Percentiles rank a stretch among this genome's conserved stretches.
Conservation (phyloP, 1,139 yeast genomes). For the Hemisphaericaspora xylofermentans region DNA sequence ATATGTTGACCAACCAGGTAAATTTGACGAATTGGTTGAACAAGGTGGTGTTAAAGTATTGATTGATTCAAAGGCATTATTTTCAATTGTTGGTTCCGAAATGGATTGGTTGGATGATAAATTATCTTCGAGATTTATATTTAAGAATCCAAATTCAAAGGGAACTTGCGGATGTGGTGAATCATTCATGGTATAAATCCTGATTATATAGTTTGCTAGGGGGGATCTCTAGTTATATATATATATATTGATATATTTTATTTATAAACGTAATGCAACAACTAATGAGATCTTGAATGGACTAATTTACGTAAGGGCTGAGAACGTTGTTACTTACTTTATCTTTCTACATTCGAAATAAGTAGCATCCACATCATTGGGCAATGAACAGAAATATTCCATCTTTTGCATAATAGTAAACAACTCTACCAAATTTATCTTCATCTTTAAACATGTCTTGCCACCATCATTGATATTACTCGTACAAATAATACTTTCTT, state of each 20-base stretch:
- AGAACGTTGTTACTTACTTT: slow-evolving; percentile 9
- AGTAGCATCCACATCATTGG: slow-evolving; percentile 47
- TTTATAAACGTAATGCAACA: slow-evolving; percentile 1
- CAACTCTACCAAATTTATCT: slow-evolving; percentile 36
- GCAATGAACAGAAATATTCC: slow-evolving; percentile 47
- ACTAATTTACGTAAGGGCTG: neutral
- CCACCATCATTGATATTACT: slow-evolving; percentile 37
- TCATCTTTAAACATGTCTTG: slow-evolving; percentile 45
- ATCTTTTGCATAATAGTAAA: slow-evolving; percentile 48
- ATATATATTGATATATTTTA: slow-evolving; percentile 4
- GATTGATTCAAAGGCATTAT: slow-evolving; percentile 92
- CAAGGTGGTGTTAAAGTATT: slow-evolving; percentile 93
- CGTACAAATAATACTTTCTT: slow-evolving; percentile 46
- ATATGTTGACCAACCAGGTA: slow-evolving; percentile 85
- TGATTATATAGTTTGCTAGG: no score
- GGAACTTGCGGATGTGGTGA: slow-evolving; percentile 99
- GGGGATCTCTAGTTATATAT: neutral
- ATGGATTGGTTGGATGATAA: slow-evolving; percentile 99
- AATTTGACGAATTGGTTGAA: slow-evolving; percentile 87
- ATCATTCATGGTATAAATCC: slow-evolving; percentile 81
- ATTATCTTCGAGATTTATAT: slow-evolving; percentile 82
- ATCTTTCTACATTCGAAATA: slow-evolving; percentile 50
- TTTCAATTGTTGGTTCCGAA: slow-evolving; percentile 92
- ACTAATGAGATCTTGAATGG: neutral
- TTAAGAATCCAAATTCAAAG: slow-evolving; percentile 92